phyloP scores from a whole-genome alignment of 129 eudicot species.

The Helichrysum umbraculigerum region DNA sequence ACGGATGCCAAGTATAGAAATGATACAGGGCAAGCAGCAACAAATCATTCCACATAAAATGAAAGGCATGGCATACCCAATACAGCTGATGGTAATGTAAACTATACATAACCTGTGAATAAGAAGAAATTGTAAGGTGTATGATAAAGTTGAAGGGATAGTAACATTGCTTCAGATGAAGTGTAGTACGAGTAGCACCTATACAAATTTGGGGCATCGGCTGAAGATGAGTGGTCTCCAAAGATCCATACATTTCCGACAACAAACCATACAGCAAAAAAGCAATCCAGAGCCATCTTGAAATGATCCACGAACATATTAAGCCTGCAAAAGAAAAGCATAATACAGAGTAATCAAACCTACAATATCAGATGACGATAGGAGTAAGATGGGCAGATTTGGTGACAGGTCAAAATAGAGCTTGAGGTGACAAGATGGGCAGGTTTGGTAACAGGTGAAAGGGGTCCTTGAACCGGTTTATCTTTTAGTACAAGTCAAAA shows the following conservation, averaged over 20 bases:
- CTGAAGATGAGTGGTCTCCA: slow-evolving; percentile 62
- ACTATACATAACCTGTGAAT: slow-evolving; percentile 64
- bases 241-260: slow-evolving; percentile 74
- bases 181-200: slow-evolving; percentile 30
- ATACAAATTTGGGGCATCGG: slow-evolving; percentile 72
- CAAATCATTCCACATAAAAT: slow-evolving; percentile 70
- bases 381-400: background rate
- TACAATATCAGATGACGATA: background rate
- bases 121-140: slow-evolving; percentile 5
- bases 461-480: background rate
- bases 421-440: background rate
- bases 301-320: slow-evolving; percentile 51
- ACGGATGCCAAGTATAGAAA: slow-evolving; percentile 59
- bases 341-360: background rate
- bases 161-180: background rate
- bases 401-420: background rate
- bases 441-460: background rate
- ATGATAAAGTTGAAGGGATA: background rate
- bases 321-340: slow-evolving; percentile 33
- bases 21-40: slow-evolving; percentile 71
- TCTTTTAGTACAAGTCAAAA: background rate
- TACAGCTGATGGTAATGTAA: slow-evolving; percentile 59
- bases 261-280: slow-evolving; percentile 78
- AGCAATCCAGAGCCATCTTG: slow-evolving; percentile 71
- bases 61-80: slow-evolving; percentile 83